Evolutionary conservation across 106 monocot species (phyloP).

Genomic region (Cymbidium sinense): DNA sequence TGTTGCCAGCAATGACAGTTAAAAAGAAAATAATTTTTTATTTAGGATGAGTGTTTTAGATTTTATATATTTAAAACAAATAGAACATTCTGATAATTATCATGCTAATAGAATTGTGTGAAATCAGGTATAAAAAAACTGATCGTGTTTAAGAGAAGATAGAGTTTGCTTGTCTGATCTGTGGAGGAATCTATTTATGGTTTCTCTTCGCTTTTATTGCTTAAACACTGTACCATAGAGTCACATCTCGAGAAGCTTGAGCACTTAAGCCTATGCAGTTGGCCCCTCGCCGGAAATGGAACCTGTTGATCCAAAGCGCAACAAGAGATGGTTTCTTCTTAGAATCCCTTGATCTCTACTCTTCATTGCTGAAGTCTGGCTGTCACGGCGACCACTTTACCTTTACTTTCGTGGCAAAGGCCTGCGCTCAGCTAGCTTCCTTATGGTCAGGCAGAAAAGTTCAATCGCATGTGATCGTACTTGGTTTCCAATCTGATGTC

Average conservation of each 20-base stretch:
- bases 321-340: slow-evolving; percentile 20
- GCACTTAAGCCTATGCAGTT: neutral
- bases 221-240: no score
- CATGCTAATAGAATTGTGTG: no score
- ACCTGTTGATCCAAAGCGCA: slow-evolving; percentile 25
- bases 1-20: no score
- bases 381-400: slow-evolving; percentile 29
- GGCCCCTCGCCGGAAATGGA: slow-evolving; percentile 21
- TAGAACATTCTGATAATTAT: no score
- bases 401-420: slow-evolving; percentile 33
- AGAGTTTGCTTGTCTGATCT: no score
- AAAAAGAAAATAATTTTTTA: no score
- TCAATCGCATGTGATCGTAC: slow-evolving; percentile 23
- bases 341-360: slow-evolving; percentile 36
- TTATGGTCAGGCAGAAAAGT: slow-evolving; percentile 19
- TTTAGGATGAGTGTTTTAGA: no score
- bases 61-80: no score
- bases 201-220: no score
- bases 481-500: slow-evolving; percentile 21
- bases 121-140: no score
- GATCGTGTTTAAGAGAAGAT: no score
- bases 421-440: slow-evolving; percentile 27
- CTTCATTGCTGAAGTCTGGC: slow-evolving; percentile 20
- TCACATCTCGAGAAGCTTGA: neutral
- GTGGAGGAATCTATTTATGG: no score